Percentiles rank a stretch among this genome's conserved stretches.
Conservation (phyloP, 768 basidiomycete genomes). For the Tulasnella sp. region DNA sequence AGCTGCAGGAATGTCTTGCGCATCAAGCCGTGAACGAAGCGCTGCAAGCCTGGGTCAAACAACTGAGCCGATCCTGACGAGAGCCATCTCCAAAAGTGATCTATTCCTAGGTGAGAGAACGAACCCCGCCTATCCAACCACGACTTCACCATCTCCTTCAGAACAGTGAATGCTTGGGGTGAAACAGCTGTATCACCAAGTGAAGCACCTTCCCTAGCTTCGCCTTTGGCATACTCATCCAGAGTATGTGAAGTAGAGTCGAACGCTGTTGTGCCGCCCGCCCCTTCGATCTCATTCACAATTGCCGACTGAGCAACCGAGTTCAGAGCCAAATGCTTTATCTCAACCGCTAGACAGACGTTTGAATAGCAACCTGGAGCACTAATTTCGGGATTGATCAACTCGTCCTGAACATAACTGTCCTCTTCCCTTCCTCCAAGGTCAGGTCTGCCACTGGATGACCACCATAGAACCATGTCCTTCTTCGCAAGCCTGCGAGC, state of each 20-base stretch:
- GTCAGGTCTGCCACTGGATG: constrained; percentile 74
- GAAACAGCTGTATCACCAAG: constrained; percentile 86
- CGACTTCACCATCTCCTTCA: constrained; percentile 75
- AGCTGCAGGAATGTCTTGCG: constrained; percentile 95
- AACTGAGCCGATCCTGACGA: constrained; percentile 71
- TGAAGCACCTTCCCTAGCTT: constrained; percentile 55
- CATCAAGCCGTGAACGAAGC: constrained; percentile 92
- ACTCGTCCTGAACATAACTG: constrained; percentile 56
- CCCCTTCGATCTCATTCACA: constrained; percentile 95
- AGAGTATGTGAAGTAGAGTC: constrained; percentile 85
- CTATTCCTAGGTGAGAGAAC: constrained; percentile 53
- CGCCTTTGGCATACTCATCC: constrained; percentile 71
- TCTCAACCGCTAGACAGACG: constrained; percentile 78
- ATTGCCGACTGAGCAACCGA: constrained; percentile 86
- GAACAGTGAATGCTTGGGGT: constrained; percentile 66
- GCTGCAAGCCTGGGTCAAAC: constrained; percentile 86
- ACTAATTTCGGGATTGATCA: constrained; percentile 72
- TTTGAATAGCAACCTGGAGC: constrained; percentile 81
- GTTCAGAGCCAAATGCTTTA: constrained; percentile 88
- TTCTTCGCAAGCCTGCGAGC: constrained; percentile 76
- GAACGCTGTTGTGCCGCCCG: constrained; percentile 84
- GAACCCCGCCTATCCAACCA: constrained; percentile 75
- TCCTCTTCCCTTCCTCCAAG: constrained; percentile 90
- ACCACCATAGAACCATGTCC: constrained; percentile 96
- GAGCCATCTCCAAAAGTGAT: constrained; percentile 96